Percentiles rank a stretch among this genome's conserved stretches.
Evolutionary conservation across 2,329 filamentous ascomycete species (phyloP).

Genomic region (Lachnellula occidentalis): DNA sequence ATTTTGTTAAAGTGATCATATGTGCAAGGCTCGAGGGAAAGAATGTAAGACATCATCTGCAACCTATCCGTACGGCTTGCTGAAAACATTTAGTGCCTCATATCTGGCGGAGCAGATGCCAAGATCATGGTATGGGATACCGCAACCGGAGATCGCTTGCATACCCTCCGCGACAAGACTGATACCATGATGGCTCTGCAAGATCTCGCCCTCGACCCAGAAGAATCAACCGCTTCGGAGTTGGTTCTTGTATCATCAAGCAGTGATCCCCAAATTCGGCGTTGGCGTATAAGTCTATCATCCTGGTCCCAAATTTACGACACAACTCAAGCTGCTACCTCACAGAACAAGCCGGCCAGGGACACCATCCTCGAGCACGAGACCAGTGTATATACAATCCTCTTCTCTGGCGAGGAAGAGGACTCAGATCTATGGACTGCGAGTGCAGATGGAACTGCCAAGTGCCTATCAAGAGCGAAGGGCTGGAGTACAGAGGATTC

Average conservation of each 20-base stretch:
- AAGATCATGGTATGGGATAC: conserved; percentile 82
- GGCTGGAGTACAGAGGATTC: conserved; percentile 67
- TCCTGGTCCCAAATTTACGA: conserved; percentile 48
- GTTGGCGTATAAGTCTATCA: conserved; percentile 60
- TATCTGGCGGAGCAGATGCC: conserved; percentile 73
- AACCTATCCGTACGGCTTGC: conserved; percentile 5
- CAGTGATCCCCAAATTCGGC: conserved; percentile 72
- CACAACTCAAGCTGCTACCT: conserved; percentile 30
- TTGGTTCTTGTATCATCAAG: conserved; percentile 71
- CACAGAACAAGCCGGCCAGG: conserved; percentile 32
- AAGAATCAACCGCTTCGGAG: conserved; percentile 44
- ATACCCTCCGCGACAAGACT: conserved; percentile 71
- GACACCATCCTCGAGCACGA: conserved; percentile 72
- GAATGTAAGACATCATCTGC: conserved; percentile 36
- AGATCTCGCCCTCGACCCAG: conserved; percentile 69
- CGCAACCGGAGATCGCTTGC: conserved; percentile 59
- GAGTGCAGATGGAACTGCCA: conserved; percentile 82
- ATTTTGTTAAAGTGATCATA: conserved; percentile 84
- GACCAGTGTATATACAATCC: conserved; percentile 79
- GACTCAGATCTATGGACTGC: conserved; percentile 81
- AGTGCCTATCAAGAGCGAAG: conserved; percentile 66
- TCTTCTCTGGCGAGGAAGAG: conserved; percentile 59
- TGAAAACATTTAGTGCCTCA: conserved; percentile 38
- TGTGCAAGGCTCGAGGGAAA: conserved; percentile 55
- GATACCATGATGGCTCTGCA: conserved; percentile 72